Percentiles rank a stretch among this genome's conserved stretches.
phyloP scores from a whole-genome alignment of 129 eudicot genomes.

The Artemisia annua region DNA sequence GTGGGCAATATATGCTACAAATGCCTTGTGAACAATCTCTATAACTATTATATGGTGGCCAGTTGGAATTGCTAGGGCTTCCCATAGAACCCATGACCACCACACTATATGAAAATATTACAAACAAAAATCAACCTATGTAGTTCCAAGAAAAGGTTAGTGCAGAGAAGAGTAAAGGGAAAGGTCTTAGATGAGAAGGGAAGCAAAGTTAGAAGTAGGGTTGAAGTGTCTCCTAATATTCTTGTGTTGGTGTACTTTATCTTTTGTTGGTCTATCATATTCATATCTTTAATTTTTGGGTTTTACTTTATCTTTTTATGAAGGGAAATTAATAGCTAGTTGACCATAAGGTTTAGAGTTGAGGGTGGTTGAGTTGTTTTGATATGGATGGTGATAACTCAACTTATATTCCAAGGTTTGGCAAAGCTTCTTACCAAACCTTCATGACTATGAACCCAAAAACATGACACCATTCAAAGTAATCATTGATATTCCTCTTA shows the following conservation, averaged over 20 bases:
- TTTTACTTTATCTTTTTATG: slow-evolving; percentile 37
- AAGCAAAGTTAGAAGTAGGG: slow-evolving; percentile 38
- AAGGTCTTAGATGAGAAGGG: slow-evolving; percentile 49
- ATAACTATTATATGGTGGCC: slow-evolving; percentile 59
- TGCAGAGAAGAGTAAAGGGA: slow-evolving; percentile 34
- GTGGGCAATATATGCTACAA: slow-evolving; percentile 41
- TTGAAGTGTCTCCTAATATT: slow-evolving; percentile 43
- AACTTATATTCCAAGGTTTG: slow-evolving; percentile 15
- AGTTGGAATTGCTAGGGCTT: slow-evolving; percentile 43
- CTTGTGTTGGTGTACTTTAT: slow-evolving; percentile 36
- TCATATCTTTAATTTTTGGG: slow-evolving; percentile 28
- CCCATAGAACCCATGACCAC: slow-evolving; percentile 56
- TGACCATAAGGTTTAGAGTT: slow-evolving; percentile 21
- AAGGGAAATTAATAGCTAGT: slow-evolving; percentile 45
- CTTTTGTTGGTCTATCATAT: slow-evolving; percentile 32
- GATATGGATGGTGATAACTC: slow-evolving; percentile 38
- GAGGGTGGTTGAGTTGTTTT: slow-evolving; percentile 34
- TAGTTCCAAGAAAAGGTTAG: slow-evolving; percentile 28
- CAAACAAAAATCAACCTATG: slow-evolving; percentile 23
- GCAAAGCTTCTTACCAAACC: slow-evolving; percentile 39
- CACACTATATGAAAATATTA: slow-evolving; percentile 21
- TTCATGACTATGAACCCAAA: slow-evolving; percentile 18
- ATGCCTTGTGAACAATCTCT: slow-evolving; percentile 73
- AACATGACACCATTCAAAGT: not conserved
- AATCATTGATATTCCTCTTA: not conserved